Percentiles rank a stretch among this genome's conserved stretches.
These are phyloP conservation scores for Simmondsia chinensis DNA, from an alignment of 148 eudicot species.

Conservation along the genomic window DNA sequence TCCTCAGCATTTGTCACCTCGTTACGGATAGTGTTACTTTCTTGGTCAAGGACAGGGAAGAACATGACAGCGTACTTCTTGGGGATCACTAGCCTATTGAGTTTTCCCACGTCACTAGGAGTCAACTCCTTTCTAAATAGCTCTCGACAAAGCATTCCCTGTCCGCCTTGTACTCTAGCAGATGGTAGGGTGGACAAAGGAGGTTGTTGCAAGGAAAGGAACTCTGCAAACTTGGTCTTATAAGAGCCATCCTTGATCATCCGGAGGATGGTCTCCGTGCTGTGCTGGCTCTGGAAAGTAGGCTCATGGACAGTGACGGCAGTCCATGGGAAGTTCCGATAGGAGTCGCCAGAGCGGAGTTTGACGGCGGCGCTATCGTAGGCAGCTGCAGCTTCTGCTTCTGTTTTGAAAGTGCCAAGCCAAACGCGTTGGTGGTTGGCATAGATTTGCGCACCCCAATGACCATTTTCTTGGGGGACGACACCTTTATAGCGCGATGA, in stretches of 20 bases:
- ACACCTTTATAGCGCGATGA: constrained; percentile 24
- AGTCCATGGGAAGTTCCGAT: constrained; percentile 22
- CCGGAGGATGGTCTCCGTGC: constrained; percentile 12
- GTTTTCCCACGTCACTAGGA: constrained; percentile 46
- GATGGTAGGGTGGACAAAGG: no score
- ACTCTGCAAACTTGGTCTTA: constrained; percentile 26
- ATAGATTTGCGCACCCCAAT: constrained; percentile 51
- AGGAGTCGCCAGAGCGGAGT: constrained; percentile 14
- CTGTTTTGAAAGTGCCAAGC: constrained; percentile 53
- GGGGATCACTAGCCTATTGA: constrained; percentile 43
- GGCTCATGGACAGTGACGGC: constrained; percentile 12
- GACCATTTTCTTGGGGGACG: constrained; percentile 33
- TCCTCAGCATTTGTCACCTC: no score
- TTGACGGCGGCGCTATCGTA: constrained; percentile 43
- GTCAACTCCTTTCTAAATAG: constrained; percentile 38
- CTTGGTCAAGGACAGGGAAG: no score
- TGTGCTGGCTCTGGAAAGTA: constrained; percentile 16
- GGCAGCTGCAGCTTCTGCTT: constrained; percentile 31
- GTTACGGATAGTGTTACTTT: no score
- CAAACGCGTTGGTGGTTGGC: constrained; percentile 30
- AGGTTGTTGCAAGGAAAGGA: no score
- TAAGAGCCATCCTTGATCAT: constrained; percentile 51
- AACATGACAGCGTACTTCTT: constrained; percentile 34
- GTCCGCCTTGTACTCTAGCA: neutral
- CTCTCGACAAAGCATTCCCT: constrained; percentile 8